A percentile compares a stretch with the other conserved stretches of the same genome.
Conservation (phyloP, 1,284 basidiomycete genomes). For the Malassezia arunalokei region DNA sequence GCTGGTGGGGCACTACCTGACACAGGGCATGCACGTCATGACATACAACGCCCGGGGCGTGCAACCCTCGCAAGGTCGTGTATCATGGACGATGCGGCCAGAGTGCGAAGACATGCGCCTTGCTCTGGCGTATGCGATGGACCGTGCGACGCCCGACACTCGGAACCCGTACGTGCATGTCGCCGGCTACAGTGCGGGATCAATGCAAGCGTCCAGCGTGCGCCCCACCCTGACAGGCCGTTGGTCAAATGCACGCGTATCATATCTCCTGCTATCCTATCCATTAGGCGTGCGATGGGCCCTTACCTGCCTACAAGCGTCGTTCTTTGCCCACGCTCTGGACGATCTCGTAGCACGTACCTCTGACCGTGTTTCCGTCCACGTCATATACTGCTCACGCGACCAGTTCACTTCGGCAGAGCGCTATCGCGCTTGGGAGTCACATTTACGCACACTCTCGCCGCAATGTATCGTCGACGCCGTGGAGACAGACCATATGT, state of each 20-base stretch:
- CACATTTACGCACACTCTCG: background rate
- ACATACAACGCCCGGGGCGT: conserved; percentile 17
- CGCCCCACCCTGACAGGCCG: background rate
- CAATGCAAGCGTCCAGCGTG: conserved; percentile 13
- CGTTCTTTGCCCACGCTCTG: background rate
- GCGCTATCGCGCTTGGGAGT: background rate
- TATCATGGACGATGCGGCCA: conserved; percentile 14
- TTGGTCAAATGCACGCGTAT: background rate
- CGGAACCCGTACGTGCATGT: background rate
- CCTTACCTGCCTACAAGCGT: conserved; percentile 6
- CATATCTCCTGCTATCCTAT: conserved; percentile 17
- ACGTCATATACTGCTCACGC: conserved; percentile 7
- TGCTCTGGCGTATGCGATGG: conserved; percentile 1
- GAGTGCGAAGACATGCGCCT: conserved; percentile 13
- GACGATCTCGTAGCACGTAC: background rate
- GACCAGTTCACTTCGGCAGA: conserved; percentile 17
- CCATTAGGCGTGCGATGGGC: conserved; percentile 17
- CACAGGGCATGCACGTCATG: background rate
- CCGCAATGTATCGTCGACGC: background rate
- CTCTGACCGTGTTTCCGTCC: background rate
- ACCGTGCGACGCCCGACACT: background rate
- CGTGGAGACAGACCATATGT: conserved; percentile 5
- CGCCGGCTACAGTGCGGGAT: conserved; percentile 17
- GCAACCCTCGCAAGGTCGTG: background rate
- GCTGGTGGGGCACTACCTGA: background rate